Conservation (phyloP, 1,139 yeast species). For the Cylindricascospora bacillispora region DNA sequence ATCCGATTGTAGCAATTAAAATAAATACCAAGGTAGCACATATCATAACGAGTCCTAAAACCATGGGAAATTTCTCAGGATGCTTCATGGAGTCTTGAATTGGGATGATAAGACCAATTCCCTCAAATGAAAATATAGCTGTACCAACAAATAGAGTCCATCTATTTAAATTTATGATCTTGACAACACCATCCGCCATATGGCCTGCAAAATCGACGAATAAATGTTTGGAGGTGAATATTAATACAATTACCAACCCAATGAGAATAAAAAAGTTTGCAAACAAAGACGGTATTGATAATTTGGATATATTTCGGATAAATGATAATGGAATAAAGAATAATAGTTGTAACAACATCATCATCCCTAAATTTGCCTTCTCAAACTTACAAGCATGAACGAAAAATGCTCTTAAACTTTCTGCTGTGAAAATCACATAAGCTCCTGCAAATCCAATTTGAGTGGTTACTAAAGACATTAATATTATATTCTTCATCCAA, state of each 20-base stretch:
- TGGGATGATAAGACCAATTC: conserved; percentile 66
- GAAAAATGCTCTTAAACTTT: conserved; percentile 49
- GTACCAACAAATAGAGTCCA: conserved; percentile 74
- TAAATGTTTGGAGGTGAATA: conserved; percentile 34
- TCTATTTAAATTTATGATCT: conserved; percentile 40
- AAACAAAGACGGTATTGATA: conserved; percentile 52
- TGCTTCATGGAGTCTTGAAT: conserved; percentile 64
- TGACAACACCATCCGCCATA: conserved; percentile 26
- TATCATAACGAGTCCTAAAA: conserved; percentile 44
- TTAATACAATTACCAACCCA: conserved; percentile 53
- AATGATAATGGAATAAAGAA: conserved; percentile 56
- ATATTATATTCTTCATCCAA: conserved; percentile 44
- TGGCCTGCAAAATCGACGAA: conserved; percentile 15
- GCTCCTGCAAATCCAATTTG: conserved; percentile 74
- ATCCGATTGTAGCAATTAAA: conserved; percentile 53
- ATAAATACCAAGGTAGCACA: conserved; percentile 51
- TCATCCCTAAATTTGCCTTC: conserved; percentile 26
- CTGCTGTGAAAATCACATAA: conserved; percentile 60
- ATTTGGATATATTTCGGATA: conserved; percentile 57
- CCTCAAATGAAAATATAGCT: conserved; percentile 73
- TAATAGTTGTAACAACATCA: conserved; percentile 42
- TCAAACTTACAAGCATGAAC: conserved; percentile 31
- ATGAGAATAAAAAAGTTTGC: conserved; percentile 54
- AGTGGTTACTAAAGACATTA: conserved; percentile 50
- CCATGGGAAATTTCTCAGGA: conserved; percentile 60